Base-by-base conservation (phyloP, 805 yeast species). In the Zygosaccharomyces kombuchaensis region DNA sequence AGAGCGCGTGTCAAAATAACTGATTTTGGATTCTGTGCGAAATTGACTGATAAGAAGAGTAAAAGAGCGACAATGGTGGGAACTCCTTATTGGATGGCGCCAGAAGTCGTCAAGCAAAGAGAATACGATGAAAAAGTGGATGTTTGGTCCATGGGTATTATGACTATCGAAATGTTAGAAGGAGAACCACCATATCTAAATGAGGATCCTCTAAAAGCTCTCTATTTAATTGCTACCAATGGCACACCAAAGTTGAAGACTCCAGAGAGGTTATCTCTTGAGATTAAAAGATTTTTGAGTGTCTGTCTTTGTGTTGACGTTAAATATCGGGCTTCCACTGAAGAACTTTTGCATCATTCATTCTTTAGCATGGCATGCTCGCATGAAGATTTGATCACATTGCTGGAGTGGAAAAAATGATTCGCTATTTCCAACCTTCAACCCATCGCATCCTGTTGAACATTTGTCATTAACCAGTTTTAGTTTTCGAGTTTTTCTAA, bases 51-150 rank as follows among this genome's bases (percentile, higher is more conserved):
- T 45, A 80, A 81, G 54, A 84, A 87, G 63, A 79, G 85, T 43
- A 90, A 91, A 65, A 81, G 99, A 60, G 95, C 96, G 6, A 93
- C 99, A 2, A 87, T 93, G 95, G 99, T 93, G 14, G 99, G 99
- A 29, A 93, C 99, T 0, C 99, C 99, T 10, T 93, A 93, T 64
- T 93, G 99, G 99, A 93, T 93, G 99, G 99, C 99, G 0, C 99
- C 99, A 1, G 99, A 93, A 67, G 98, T 93, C 43, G 97, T 93
- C 21, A 83, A 89, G 45, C 84, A 95, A 53, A 88, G 89, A 64
- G 97, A 90, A 59, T 93, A 93, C 60, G 99, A 95, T 47, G 95
- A 95, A 45, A 90, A 95, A 63, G 96, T 93, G 27, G 99, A 93
- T 66, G 87, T 95, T 43, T 93, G 99, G 99, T 88, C 97, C 8